Evolutionary conservation across 1,284 basidiomycete genomes (phyloP), one percentile per base, ranked within the genome.

Genomic region (Puccinia coronata): DNA sequence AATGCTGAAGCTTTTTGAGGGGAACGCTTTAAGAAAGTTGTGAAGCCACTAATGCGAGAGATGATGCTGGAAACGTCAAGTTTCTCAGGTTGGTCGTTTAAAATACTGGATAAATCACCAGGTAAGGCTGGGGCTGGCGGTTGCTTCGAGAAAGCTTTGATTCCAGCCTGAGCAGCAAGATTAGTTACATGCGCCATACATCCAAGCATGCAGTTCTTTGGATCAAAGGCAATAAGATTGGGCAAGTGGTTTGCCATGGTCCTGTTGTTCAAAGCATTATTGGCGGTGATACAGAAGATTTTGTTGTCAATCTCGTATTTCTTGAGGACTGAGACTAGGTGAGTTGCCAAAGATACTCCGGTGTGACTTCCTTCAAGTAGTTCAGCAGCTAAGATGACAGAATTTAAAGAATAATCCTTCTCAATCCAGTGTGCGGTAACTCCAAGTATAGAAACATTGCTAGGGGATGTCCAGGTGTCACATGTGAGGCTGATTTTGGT

Each of bases 101-200:
- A 25, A n/a, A 70, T 47, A 16, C 14, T 47, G 1, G 43, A 28
- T 16, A 70, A 18, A 34, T 18, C 25, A 36, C 31, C 25, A 31
- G 43, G 67, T 25, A 31, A 11, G 2, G 47, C 18, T 8, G 43
- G n/a, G 0, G 47, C 4, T 2, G 14, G 2, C 0, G 47, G 11
- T 34, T 39, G 25, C 8, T 47, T n/a, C 2, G 43, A 70, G n/a
- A 70, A 70, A 0, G n/a, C 67, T 51, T 70, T 47, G 49, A 70
- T 70, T 5, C 67, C 47, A 23, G 2, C 11, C 51, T 70, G 67
- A 47, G 67, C 43, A 2, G 67, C 67, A 20, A 70, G 67, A 20
- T 70, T 70, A 31, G 51, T 70, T 0, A 70, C 67, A 28, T 70
- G n/a, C 20, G 67, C 65, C 65, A 69, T 69, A 14, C 65, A 69